These are phyloP conservation scores for Aureobasidium mangrovei DNA, from an alignment of 2,329 filamentous ascomycete genomes.

Conservation along the genomic window DNA sequence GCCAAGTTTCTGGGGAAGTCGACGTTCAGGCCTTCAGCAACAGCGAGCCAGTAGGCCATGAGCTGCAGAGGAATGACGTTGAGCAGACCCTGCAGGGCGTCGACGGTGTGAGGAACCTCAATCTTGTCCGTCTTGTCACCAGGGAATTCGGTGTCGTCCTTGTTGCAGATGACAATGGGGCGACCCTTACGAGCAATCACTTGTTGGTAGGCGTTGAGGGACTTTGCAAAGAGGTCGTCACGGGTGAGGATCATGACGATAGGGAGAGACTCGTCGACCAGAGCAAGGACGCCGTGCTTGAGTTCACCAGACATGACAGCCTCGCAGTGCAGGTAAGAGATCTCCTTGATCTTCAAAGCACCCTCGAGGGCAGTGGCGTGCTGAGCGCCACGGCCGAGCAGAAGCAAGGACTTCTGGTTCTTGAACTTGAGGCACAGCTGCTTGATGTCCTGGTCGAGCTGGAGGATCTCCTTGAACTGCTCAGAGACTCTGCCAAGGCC, in stretches of 20 bases:
- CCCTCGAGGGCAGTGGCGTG: constrained; percentile 94
- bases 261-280: constrained; percentile 95
- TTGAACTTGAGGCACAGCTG: constrained; percentile 89
- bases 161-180: constrained; percentile 98
- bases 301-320: constrained; percentile 99
- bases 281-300: constrained; percentile 94
- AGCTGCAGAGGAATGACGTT: constrained; percentile 97
- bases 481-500: constrained; percentile 78
- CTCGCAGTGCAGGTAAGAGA: constrained; percentile 98
- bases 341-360: constrained; percentile 99
- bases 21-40: constrained; percentile 91
- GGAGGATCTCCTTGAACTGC: constrained; percentile 86
- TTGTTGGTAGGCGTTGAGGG: constrained; percentile 99
- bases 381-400: constrained; percentile 90
- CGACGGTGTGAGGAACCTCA: constrained; percentile 91
- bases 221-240: constrained; percentile 94
- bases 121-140: constrained; percentile 88
- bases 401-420: constrained; percentile 90
- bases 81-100: constrained; percentile 89
- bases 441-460: constrained; percentile 91
- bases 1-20: constrained; percentile 98
- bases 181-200: constrained; percentile 93
- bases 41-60: constrained; percentile 97
- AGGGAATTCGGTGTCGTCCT: constrained; percentile 79
- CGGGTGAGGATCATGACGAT: constrained; percentile 99